Base-by-base conservation (phyloP, 345 rosid genomes). In the Salix koriyanagi region DNA sequence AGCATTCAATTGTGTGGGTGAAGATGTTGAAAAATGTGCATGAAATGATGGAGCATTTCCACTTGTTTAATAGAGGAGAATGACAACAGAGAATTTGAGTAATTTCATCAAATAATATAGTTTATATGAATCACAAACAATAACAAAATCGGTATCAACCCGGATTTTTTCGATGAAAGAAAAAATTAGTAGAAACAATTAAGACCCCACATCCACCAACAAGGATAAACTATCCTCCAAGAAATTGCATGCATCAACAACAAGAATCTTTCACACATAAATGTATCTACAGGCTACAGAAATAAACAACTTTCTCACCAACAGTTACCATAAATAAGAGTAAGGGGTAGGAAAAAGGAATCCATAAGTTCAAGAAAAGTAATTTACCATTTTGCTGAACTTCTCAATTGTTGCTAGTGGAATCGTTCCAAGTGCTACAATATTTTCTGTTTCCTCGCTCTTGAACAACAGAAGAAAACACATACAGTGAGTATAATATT, bases 351-450 rank as follows among this genome's bases (percentile, higher is more conserved):
- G 3, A 13, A 2, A 68, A 64, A 34, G 14, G 7, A 62, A 77
- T 58, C 64, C 64, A 23, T 3, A 0, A 10, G 64, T 58, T 58
- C 61, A 23, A 58, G 64, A 58, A 54, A 15, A 79, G 19, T 4
- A 34, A 30, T 93, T 85, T 76, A 96, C 99, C 85, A 86, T 73
- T 91, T 93, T 93, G 88, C 76, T 85, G 84, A 96, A 88, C 90
- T 91, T 96, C 94, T 96, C 99, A 83, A 96, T 93, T 66, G 96
- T 79, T 72, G 84, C 88, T 73, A 96, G 61, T 4, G 99, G 97
- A 77, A 96, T 86, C 28, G 99, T 93, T 73, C 98, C 99, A 41
- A 92, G 90, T 30, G 89, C 84, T 80, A 91, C 85, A 66, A 88
- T 83, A 77, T 89, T 83, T 86, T 96, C 84, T 41, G 94, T 90